phyloP scores from a whole-genome alignment of 2,329 filamentous ascomycete species.

The Fusarium lateritium region DNA sequence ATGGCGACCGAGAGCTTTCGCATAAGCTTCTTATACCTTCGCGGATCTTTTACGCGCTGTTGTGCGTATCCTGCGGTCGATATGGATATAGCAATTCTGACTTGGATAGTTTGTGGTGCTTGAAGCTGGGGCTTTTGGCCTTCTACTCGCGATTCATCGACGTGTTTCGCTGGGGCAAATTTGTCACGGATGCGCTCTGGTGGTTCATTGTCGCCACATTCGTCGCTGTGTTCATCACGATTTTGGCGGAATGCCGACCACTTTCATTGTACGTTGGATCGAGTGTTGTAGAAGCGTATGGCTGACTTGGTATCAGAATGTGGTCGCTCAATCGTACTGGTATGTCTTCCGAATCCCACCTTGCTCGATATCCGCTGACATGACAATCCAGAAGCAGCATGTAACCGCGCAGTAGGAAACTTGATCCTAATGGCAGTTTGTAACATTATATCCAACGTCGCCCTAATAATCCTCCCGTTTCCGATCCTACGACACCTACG shows the following conservation, averaged over 20 bases:
- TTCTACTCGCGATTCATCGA: slow-evolving; percentile 53
- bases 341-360: slow-evolving; percentile 3
- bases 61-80: slow-evolving; percentile 34
- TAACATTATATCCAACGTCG: slow-evolving; percentile 51
- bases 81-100: slow-evolving; percentile 4
- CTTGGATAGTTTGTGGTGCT: slow-evolving; percentile 48
- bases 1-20: slow-evolving; percentile 43
- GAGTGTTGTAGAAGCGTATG: fast-evolving
- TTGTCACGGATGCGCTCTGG: slow-evolving; percentile 43
- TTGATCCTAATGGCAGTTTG: slow-evolving; percentile 51
- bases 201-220: slow-evolving; percentile 50
- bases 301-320: slow-evolving; percentile 29
- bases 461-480: slow-evolving; percentile 51
- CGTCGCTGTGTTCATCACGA: slow-evolving; percentile 48
- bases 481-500: slow-evolving; percentile 49
- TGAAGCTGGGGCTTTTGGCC: slow-evolving; percentile 50
- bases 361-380: slow-evolving; percentile 16
- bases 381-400: slow-evolving; percentile 19
- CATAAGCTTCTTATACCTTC: slow-evolving; percentile 49
- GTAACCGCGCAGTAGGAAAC: slow-evolving; percentile 48
- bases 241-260: slow-evolving; percentile 49
- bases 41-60: slow-evolving; percentile 51
- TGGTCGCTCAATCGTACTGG: slow-evolving; percentile 33
- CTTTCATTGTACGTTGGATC: slow-evolving; percentile 38
- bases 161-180: slow-evolving; percentile 44